Evolutionary conservation across 805 yeast genomes (phyloP).

Genomic region (Lipomyces lipofer): DNA sequence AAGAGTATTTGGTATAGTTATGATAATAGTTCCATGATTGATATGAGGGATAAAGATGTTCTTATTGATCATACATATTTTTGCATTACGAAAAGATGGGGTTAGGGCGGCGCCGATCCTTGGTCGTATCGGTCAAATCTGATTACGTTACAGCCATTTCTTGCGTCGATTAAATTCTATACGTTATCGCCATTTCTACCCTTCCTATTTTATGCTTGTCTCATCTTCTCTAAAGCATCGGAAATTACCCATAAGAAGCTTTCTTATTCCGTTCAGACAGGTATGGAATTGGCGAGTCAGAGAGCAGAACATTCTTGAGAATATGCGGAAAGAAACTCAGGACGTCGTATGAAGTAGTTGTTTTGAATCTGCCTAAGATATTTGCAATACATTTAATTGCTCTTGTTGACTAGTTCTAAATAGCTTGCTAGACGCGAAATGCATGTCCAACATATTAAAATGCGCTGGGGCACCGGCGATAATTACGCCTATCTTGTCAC

Average conservation of each 20-base stretch:
- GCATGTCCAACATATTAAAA: conserved; percentile 81
- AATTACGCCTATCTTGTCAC: conserved; percentile 81
- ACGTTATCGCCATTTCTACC: too few species aligned
- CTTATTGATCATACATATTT: too few species aligned
- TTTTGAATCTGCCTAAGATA: not conserved
- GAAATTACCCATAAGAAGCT: not conserved
- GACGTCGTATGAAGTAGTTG: not conserved
- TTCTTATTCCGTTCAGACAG: not conserved
- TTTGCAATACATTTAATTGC: not conserved
- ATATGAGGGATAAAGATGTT: too few species aligned
- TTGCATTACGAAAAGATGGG: too few species aligned
- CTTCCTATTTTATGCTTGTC: not conserved
- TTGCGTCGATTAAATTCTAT: too few species aligned
- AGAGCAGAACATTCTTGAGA: too few species aligned
- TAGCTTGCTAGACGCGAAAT: conserved; percentile 48
- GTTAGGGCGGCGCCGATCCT: too few species aligned
- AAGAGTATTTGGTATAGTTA: too few species aligned
- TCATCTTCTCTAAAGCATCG: not conserved
- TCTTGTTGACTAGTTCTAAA: too few species aligned
- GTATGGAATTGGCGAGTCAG: not conserved
- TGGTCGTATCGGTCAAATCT: too few species aligned
- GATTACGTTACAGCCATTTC: too few species aligned
- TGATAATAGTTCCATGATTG: too few species aligned
- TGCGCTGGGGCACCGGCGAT: conserved; percentile 95
- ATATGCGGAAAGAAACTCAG: not conserved